Conservation (phyloP, 768 basidiomycete genomes). For the Amanita exitialis region DNA sequence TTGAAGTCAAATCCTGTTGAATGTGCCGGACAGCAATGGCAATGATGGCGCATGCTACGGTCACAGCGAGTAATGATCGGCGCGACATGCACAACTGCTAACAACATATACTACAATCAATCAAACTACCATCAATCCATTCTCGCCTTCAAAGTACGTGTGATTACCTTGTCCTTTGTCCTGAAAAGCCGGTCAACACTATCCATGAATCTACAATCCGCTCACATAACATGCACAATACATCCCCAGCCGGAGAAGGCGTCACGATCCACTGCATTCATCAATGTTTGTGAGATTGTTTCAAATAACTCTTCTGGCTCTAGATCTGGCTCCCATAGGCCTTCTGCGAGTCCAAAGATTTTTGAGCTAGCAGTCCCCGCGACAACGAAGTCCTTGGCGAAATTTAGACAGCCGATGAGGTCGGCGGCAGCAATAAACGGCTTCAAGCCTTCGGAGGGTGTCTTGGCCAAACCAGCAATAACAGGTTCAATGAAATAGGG, state of each 20-base stretch:
- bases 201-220: slow-evolving; percentile 8
- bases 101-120: background rate
- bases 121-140: slow-evolving; percentile 59
- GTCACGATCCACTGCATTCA: slow-evolving; percentile 94
- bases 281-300: slow-evolving; percentile 91
- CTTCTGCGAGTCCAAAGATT: slow-evolving; percentile 94
- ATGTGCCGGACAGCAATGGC: background rate
- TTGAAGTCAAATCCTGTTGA: background rate
- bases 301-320: slow-evolving; percentile 97
- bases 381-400: slow-evolving; percentile 95
- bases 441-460: slow-evolving; percentile 58
- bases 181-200: slow-evolving; percentile 22
- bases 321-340: slow-evolving; percentile 96
- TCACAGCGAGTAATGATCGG: background rate
- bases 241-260: slow-evolving; percentile 97
- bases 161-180: slow-evolving; percentile 67
- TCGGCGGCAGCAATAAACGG: slow-evolving; percentile 96
- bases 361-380: slow-evolving; percentile 89
- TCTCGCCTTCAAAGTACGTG: slow-evolving; percentile 79
- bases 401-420: slow-evolving; percentile 87
- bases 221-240: slow-evolving; percentile 92
- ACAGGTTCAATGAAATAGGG: slow-evolving; percentile 97
- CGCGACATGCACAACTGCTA: background rate
- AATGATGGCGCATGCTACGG: background rate
- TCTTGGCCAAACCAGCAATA: slow-evolving; percentile 80